Evolutionary conservation across 768 basidiomycete genomes (phyloP).

Genomic region (Lactarius hengduanensis): DNA sequence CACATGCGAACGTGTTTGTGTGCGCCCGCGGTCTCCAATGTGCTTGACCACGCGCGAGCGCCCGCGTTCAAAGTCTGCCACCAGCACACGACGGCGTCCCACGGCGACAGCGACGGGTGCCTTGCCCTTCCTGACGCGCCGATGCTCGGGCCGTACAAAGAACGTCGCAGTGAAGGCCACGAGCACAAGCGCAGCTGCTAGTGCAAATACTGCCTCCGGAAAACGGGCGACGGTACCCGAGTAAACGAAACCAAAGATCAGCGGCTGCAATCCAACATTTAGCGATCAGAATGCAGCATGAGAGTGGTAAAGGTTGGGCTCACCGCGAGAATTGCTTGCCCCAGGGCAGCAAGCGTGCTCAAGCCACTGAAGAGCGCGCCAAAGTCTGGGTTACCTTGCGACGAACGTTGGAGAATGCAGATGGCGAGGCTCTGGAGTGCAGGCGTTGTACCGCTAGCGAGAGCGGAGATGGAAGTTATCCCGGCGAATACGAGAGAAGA

Average conservation of each 20-base stretch:
- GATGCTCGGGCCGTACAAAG: slow-evolving; percentile 39
- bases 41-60: slow-evolving; percentile 27
- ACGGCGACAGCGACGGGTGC: slow-evolving; percentile 6
- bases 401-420: slow-evolving; percentile 48
- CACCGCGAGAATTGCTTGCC: slow-evolving; percentile 58
- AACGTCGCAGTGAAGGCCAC: slow-evolving; percentile 48
- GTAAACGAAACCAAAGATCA: slow-evolving; percentile 67
- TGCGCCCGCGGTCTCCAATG: slow-evolving; percentile 26
- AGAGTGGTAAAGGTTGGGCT: slow-evolving; percentile 28
- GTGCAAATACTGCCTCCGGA: slow-evolving; percentile 66
- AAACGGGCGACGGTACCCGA: slow-evolving; percentile 58
- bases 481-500: slow-evolving; percentile 47
- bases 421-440: slow-evolving; percentile 72
- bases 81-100: slow-evolving; percentile 3
- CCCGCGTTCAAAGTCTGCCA: slow-evolving; percentile 27
- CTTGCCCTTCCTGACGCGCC: slow-evolving; percentile 23
- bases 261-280: slow-evolving; percentile 48
- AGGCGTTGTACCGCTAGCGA: slow-evolving; percentile 69
- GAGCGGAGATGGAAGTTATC: slow-evolving; percentile 59
- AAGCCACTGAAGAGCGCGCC: slow-evolving; percentile 73
- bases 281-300: not conserved
- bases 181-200: slow-evolving; percentile 56
- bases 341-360: slow-evolving; percentile 63
- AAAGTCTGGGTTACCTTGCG: slow-evolving; percentile 37
- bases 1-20: not conserved